phyloP scores from a whole-genome alignment of 768 basidiomycete genomes.

The Termitomyces sp. region DNA sequence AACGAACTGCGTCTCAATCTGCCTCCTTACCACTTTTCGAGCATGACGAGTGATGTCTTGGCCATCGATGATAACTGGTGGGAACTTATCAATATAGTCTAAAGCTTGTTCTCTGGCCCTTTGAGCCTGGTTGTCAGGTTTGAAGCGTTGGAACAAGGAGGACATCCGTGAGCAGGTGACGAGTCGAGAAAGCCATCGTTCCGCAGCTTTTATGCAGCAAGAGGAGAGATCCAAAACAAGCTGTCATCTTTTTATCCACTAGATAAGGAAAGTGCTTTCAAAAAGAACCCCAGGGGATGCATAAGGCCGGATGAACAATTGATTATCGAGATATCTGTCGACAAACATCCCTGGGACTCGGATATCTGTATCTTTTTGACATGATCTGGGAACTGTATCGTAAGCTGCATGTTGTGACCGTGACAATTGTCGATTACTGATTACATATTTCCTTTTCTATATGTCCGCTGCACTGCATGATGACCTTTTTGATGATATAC shows the following conservation, averaged over 20 bases:
- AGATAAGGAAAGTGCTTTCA: too few relatives aligned
- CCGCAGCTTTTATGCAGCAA: not conserved
- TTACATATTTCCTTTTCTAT: not conserved
- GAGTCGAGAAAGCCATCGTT: not conserved
- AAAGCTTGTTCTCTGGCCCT: not conserved
- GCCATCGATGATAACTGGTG: not conserved
- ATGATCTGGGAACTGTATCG: too few relatives aligned
- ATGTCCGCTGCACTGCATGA: not conserved
- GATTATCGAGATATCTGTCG: too few relatives aligned
- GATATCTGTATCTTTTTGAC: too few relatives aligned
- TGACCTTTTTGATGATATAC: not conserved
- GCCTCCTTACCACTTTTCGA: not conserved
- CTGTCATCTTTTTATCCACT: too few relatives aligned
- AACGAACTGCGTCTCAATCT: not conserved
- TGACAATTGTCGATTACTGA: too few relatives aligned
- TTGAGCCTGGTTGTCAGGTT: not conserved
- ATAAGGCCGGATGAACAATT: too few relatives aligned
- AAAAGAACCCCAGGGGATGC: too few relatives aligned
- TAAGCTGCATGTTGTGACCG: too few relatives aligned
- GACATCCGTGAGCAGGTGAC: not conserved
- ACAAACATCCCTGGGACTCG: too few relatives aligned
- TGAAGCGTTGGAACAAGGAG: not conserved
- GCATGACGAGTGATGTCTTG: not conserved
- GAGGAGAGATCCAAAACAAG: too few relatives aligned
- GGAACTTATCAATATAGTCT: not conserved